phyloP scores from a whole-genome alignment of 2,329 filamentous ascomycete species.

The Beauveria bassiana region DNA sequence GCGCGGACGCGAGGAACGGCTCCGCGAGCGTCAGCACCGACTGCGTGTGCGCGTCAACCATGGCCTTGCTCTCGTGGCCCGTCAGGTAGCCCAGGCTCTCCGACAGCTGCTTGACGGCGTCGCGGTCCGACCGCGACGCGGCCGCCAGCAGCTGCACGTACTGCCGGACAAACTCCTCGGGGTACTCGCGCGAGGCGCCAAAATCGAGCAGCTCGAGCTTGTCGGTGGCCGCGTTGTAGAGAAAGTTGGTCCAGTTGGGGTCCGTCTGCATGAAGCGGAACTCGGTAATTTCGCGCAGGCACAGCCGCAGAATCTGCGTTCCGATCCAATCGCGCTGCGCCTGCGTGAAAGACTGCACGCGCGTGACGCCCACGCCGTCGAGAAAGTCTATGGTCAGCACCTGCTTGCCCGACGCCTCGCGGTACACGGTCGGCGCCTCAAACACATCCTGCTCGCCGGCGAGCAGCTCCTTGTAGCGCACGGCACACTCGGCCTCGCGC shows the following conservation, averaged over 20 bases:
- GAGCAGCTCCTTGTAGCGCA: constrained; percentile 71
- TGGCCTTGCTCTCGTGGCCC: constrained; percentile 73
- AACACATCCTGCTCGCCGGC: constrained; percentile 60
- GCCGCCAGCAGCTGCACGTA: constrained; percentile 78
- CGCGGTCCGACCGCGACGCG: constrained; percentile 62
- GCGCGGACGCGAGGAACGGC: constrained; percentile 70
- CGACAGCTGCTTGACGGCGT: constrained; percentile 58
- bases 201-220: constrained; percentile 92
- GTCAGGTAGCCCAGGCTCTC: constrained; percentile 83
- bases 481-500: constrained; percentile 76
- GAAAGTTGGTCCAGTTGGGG: constrained; percentile 98
- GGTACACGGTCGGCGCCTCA: constrained; percentile 67
- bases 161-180: constrained; percentile 65
- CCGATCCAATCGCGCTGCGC: constrained; percentile 92
- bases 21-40: constrained; percentile 87
- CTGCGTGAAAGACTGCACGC: constrained; percentile 67
- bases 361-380: constrained; percentile 78
- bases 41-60: constrained; percentile 85
- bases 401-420: constrained; percentile 73
- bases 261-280: constrained; percentile 99
- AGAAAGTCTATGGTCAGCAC: constrained; percentile 93
- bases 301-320: constrained; percentile 84
- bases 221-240: constrained; percentile 67
- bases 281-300: constrained; percentile 84
- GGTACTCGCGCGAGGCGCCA: constrained; percentile 82